A percentile compares a stretch with the other conserved stretches of the same genome.
Conservation (phyloP, 2,329 filamentous ascomycete genomes). For the Emergomyces africanus region DNA sequence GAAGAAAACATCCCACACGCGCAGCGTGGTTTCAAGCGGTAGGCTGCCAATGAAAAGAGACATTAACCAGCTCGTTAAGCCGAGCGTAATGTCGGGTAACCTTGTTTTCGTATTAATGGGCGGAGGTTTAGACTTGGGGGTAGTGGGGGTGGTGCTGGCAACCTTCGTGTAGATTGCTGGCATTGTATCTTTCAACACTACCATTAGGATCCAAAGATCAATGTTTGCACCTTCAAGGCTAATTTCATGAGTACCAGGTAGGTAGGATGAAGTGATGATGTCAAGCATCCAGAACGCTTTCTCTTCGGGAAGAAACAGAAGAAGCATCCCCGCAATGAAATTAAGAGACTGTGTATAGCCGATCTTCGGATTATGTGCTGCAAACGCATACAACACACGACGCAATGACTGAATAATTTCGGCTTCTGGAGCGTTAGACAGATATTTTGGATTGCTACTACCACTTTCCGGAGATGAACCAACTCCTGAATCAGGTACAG, state of each 20-base stretch:
- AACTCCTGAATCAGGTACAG: conserved; percentile 18
- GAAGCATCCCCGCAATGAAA: conserved; percentile 78
- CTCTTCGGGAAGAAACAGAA: conserved; percentile 85
- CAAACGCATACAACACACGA: conserved; percentile 77
- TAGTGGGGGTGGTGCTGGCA: conserved; percentile 48
- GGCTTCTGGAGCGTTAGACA: conserved; percentile 45
- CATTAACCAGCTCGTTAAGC: conserved; percentile 97
- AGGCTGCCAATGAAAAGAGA: conserved; percentile 87
- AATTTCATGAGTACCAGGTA: conserved; percentile 84
- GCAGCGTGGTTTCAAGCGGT: conserved; percentile 79
- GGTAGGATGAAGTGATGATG: conserved; percentile 75
- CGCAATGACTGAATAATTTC: conserved; percentile 69
- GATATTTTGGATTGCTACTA: conserved; percentile 24
- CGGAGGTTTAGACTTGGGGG: conserved; percentile 27
- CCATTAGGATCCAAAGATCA: conserved; percentile 88
- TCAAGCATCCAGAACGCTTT: conserved; percentile 88
- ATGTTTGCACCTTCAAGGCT: conserved; percentile 86
- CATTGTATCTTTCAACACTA: conserved; percentile 66
- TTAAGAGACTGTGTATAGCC: conserved; percentile 95
- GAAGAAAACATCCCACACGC: conserved; percentile 93
- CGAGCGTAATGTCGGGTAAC: conserved; percentile 80
- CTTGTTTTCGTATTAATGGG: conserved; percentile 35
- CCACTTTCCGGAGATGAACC: conserved; percentile 7
- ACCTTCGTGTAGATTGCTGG: conserved; percentile 81
- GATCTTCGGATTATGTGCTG: conserved; percentile 79